These are phyloP conservation scores for Monosporascus sp. DNA, from an alignment of 2,329 filamentous ascomycete genomes.

Conservation along the genomic window DNA sequence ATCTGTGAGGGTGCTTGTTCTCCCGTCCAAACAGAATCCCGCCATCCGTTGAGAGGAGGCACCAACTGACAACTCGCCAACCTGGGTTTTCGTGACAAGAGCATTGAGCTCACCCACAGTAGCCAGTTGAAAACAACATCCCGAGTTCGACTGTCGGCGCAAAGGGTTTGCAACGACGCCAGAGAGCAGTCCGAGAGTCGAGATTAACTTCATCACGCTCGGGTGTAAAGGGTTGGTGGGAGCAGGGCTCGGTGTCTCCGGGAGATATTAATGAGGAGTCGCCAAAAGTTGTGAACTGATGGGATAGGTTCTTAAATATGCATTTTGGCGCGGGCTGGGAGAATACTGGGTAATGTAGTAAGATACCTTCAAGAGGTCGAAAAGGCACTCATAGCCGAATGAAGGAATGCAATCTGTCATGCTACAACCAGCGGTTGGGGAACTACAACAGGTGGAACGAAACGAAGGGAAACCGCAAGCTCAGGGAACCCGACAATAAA, in stretches of 20 bases:
- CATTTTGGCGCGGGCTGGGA: too few species aligned
- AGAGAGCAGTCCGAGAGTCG: constrained; percentile 10
- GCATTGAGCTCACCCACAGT: constrained; percentile 19
- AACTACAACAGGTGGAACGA: background rate
- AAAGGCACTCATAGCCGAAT: too few species aligned
- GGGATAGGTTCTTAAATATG: too few species aligned
- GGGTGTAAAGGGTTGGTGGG: background rate
- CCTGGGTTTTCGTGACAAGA: constrained; percentile 18
- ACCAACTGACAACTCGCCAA: constrained; percentile 18
- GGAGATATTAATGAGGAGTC: too few species aligned
- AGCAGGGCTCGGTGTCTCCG: background rate
- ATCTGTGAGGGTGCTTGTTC: constrained; percentile 18
- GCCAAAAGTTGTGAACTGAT: background rate
- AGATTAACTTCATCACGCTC: constrained; percentile 14
- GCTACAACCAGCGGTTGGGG: background rate
- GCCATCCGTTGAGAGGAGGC: constrained; percentile 17
- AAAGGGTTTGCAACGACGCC: constrained; percentile 7
- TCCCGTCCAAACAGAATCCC: constrained; percentile 19
- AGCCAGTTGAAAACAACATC: constrained; percentile 22
- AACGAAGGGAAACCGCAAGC: background rate
- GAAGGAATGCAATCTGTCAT: too few species aligned
- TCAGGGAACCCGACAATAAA: too few species aligned
- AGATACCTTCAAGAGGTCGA: too few species aligned
- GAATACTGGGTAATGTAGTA: too few species aligned
- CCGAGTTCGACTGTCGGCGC: constrained; percentile 8